phyloP scores from a whole-genome alignment of 768 basidiomycete genomes.

The Clathrus columnatus region DNA sequence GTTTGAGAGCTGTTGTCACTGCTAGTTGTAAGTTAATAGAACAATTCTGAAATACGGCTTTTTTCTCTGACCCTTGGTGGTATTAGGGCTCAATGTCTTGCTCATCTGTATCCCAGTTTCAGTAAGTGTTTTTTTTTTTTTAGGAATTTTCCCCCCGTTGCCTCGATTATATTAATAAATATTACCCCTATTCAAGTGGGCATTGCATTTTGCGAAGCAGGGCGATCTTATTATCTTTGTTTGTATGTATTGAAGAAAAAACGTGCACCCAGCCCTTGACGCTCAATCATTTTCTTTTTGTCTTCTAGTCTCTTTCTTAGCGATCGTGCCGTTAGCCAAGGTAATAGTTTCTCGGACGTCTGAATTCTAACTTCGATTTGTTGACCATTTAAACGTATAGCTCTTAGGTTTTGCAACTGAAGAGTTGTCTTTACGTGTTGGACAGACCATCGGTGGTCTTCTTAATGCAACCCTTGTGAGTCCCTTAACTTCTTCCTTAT shows the following conservation, averaged over 20 bases:
- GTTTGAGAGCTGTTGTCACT: constrained; percentile 44
- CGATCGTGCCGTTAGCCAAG: constrained; percentile 81
- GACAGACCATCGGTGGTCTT: constrained; percentile 75
- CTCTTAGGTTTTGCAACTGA: constrained; percentile 81
- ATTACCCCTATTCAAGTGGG: constrained; percentile 53
- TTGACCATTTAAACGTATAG: constrained; percentile 24
- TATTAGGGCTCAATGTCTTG: constrained; percentile 59
- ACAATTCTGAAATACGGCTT: background rate
- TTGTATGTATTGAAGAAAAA: constrained; percentile 46
- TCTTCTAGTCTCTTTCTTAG: constrained; percentile 59
- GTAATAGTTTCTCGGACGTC: constrained; percentile 24
- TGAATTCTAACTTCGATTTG: background rate
- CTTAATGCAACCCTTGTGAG: constrained; percentile 75
- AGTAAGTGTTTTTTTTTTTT: constrained; percentile 26
- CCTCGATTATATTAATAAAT: background rate
- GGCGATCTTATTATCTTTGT: constrained; percentile 59
- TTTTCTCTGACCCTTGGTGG: constrained; percentile 4
- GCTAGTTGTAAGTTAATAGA: constrained; percentile 55
- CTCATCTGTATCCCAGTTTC: constrained; percentile 66
- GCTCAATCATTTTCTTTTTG: too few species aligned
- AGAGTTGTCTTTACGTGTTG: constrained; percentile 72
- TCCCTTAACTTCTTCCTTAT: constrained; percentile 6
- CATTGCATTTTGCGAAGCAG: constrained; percentile 49
- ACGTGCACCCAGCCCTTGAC: too few species aligned
- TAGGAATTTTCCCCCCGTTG: background rate